Evolutionary conservation across 1,284 basidiomycete genomes (phyloP).

Genomic region (Mycena citricolor): DNA sequence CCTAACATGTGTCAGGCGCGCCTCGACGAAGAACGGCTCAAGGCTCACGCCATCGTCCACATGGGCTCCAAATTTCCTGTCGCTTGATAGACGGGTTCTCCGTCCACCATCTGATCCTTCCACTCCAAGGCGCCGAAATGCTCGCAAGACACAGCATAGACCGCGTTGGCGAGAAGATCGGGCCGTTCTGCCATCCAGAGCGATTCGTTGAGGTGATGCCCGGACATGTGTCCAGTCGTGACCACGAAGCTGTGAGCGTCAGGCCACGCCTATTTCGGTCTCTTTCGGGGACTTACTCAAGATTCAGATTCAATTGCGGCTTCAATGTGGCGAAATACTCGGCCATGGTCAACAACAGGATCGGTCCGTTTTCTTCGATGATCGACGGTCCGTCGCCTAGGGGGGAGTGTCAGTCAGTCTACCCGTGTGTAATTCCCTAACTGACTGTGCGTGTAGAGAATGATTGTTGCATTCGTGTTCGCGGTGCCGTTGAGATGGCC

Average conservation of each 20-base stretch:
- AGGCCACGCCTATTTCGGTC: not conserved
- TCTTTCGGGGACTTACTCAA: slow-evolving; percentile 26
- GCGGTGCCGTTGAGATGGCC: slow-evolving; percentile 27
- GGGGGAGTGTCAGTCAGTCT: too few relatives aligned
- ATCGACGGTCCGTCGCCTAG: slow-evolving; percentile 34
- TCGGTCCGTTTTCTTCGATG: slow-evolving; percentile 33
- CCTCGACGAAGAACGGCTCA: not conserved
- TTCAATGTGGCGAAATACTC: slow-evolving; percentile 28
- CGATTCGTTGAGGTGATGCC: slow-evolving; percentile 30
- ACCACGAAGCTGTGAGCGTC: slow-evolving; percentile 28
- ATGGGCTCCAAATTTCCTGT: slow-evolving; percentile 31
- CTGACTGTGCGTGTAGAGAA: slow-evolving; percentile 32
- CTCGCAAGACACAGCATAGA: slow-evolving; percentile 29
- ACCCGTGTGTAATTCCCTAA: too few relatives aligned
- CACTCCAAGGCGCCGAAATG: slow-evolving; percentile 33
- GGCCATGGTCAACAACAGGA: slow-evolving; percentile 30
- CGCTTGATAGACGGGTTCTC: slow-evolving; percentile 25
- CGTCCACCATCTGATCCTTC: slow-evolving; percentile 27
- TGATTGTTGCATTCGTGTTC: slow-evolving; percentile 25
- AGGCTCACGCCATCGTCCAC: slow-evolving; percentile 32
- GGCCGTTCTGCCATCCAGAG: slow-evolving; percentile 30
- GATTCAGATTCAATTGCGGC: slow-evolving; percentile 24
- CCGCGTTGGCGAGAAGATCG: slow-evolving; percentile 27
- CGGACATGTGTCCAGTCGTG: slow-evolving; percentile 32
- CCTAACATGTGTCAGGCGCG: slow-evolving; percentile 13